Conservation (phyloP, 495 filamentous ascomycete genomes). For the Lepraria neglecta region DNA sequence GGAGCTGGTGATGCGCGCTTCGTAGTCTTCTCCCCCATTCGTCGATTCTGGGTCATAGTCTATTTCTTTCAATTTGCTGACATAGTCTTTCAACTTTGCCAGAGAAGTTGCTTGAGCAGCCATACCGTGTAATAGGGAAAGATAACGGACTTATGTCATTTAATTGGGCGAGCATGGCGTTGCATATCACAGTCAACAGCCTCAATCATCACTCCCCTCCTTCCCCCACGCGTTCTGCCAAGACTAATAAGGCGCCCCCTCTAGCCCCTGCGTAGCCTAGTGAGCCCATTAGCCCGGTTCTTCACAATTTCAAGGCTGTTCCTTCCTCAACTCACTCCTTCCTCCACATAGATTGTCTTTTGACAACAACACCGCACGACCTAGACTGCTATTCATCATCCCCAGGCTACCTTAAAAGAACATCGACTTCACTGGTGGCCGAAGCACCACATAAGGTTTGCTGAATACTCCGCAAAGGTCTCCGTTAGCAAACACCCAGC, state of each 20-base stretch:
- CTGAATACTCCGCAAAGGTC: conserved; percentile 12
- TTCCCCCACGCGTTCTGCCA: conserved; percentile 2
- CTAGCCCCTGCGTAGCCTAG: conserved; percentile 1
- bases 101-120: neutral
- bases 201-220: neutral
- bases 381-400: neutral
- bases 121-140: neutral
- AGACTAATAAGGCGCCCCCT: neutral
- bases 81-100: conserved; percentile 9
- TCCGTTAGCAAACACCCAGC: conserved; percentile 22
- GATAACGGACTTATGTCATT: neutral
- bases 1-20: conserved; percentile 55
- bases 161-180: neutral
- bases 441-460: conserved; percentile 18
- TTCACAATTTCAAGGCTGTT: conserved; percentile 12
- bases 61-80: conserved; percentile 5
- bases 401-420: neutral
- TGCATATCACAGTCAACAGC: too few relatives aligned
- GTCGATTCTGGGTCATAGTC: neutral
- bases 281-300: neutral
- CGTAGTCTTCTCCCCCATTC: conserved; percentile 28
- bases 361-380: neutral
- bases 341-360: neutral
- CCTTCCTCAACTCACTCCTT: neutral
- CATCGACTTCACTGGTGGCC: conserved; percentile 1